These are phyloP conservation scores for Arctium lappa DNA, from an alignment of 129 eudicot genomes.

Conservation along the genomic window DNA sequence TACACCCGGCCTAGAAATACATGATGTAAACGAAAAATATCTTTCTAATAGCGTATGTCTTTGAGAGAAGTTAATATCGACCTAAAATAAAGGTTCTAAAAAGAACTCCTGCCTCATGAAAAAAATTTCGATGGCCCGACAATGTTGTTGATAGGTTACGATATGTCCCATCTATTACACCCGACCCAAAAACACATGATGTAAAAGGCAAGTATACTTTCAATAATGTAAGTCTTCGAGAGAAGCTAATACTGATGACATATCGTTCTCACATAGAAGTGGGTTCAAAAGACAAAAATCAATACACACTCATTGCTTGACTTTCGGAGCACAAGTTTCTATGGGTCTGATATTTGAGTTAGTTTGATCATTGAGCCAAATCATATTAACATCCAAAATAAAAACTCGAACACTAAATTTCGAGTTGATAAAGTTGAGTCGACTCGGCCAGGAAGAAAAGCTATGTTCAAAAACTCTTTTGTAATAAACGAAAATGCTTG, in stretches of 20 bases:
- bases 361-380: not conserved
- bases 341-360: not conserved
- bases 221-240: not conserved
- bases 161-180: not conserved
- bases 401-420: not conserved
- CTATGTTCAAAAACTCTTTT: not conserved
- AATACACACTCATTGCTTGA: not conserved
- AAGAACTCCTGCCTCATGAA: not conserved
- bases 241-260: not conserved
- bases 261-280: not conserved
- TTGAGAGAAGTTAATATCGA: not conserved
- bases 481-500: not conserved
- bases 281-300: not conserved
- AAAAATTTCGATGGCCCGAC: not conserved
- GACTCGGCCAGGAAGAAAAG: not conserved
- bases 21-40: not conserved
- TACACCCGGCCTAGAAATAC: not conserved
- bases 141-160: not conserved
- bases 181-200: not conserved
- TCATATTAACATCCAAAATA: not conserved
- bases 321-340: not conserved
- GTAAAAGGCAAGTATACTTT: not conserved
- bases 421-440: not conserved
- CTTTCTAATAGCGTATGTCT: not conserved
- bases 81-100: too few relatives aligned